A percentile compares a stretch with the other conserved stretches of the same genome.
phyloP scores from a whole-genome alignment of 2,329 filamentous ascomycete genomes.

The Ceratocystis cacaofunesta region DNA sequence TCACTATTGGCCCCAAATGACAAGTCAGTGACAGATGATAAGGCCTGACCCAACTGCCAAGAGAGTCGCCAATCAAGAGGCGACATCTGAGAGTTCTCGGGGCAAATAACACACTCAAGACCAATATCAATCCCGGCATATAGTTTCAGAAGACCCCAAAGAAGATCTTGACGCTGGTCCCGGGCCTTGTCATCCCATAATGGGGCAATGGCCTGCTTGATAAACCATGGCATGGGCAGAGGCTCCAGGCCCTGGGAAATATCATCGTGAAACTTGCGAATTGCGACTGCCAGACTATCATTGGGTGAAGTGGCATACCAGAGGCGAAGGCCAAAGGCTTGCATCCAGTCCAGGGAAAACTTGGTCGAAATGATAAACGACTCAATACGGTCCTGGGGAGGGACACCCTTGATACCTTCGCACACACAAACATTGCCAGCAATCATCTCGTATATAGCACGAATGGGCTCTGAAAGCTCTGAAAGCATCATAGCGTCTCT shows the following conservation, averaged over 20 bases:
- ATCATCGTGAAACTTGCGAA: constrained; percentile 59
- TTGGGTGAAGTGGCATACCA: constrained; percentile 67
- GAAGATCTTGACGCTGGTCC: constrained; percentile 53
- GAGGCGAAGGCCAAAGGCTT: constrained; percentile 77
- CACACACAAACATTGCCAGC: constrained; percentile 77
- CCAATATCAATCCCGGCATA: constrained; percentile 47
- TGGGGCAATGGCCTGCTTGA: constrained; percentile 41
- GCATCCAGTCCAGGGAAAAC: constrained; percentile 83
- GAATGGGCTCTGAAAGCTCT: constrained; percentile 71
- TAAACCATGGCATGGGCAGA: constrained; percentile 56
- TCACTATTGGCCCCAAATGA: constrained; percentile 39
- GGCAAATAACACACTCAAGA: constrained; percentile 57
- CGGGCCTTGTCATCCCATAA: constrained; percentile 47
- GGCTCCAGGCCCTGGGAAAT: constrained; percentile 57
- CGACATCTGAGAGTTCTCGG: constrained; percentile 61
- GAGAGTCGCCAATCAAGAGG: constrained; percentile 60
- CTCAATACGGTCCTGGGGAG: constrained; percentile 63
- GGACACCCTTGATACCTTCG: constrained; percentile 56
- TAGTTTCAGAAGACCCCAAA: constrained; percentile 76
- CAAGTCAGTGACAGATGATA: constrained; percentile 37
- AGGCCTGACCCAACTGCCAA: constrained; percentile 69
- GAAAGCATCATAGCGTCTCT: constrained; percentile 66
- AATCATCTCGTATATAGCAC: constrained; percentile 78
- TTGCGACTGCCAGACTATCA: constrained; percentile 56
- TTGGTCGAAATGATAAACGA: constrained; percentile 70